Base-by-base conservation (phyloP, 2,329 filamentous ascomycete genomes). In the Phyllachora maydis region DNA sequence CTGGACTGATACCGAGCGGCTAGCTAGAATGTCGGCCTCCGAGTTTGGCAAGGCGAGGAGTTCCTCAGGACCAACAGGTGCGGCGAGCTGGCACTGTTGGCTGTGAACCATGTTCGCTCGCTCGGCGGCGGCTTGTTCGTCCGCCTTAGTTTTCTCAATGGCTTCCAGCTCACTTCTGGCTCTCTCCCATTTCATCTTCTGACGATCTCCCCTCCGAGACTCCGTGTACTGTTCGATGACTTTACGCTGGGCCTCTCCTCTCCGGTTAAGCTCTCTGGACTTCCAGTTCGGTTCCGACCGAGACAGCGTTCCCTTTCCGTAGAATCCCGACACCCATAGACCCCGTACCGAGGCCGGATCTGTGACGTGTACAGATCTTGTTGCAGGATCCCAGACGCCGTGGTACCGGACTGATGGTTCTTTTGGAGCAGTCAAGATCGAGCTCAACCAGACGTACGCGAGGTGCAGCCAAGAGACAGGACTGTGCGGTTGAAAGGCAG, bases 301-400 rank as follows among this genome's bases (percentile, higher is more conserved):
- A 52, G 83, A 93, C 28, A 95, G 54, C 36, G 59, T 85, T 21
- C 88, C 88, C 47, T 93, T 93, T 22, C 90, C 90, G 47, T 85
- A 98, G 49, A 98, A 98, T 4, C 88, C 88, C 52, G 90, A 79
- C 47, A 92, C 78, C 88, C 90, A 98, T 13, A 98, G 49, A 2
- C 73, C 79, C 26, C 75, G 62, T 31, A 90, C 72, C 4, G 79
- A 72, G 26, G 59, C 57, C 14, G 68, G 56, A 43, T 93, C 74
- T 11, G 68, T 79, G 27, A 98, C 60, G 41, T 92, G 79, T 10
- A 98, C 64, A 1, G 82, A 88, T 15, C 72, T 67, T 4, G 81
- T 90, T 27, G 73, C 65, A 2, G 65, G 49, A n/a, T 81, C 85
- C 59, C 85, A 93, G 33, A 74, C 64, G 23, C 74, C 85, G 23